A percentile compares a stretch with the other conserved stretches of the same genome.
Conservation (phyloP, 2,329 filamentous ascomycete species). For the Capronia americana region DNA sequence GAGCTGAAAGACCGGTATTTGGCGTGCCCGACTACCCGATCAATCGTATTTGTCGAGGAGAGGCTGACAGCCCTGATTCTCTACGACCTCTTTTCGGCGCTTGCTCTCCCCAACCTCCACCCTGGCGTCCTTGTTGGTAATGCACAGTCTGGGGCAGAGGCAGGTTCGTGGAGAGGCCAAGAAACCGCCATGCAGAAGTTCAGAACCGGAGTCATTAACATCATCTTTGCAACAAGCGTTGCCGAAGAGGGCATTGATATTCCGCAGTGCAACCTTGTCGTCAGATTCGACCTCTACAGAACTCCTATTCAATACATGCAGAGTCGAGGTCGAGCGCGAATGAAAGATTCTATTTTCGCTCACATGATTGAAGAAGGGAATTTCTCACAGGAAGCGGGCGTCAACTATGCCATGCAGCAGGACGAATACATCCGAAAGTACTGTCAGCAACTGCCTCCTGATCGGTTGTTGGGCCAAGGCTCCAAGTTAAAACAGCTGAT, state of each 20-base stretch:
- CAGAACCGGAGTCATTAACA: slow-evolving; percentile 64
- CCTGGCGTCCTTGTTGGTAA: slow-evolving; percentile 70
- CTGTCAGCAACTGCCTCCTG: slow-evolving; percentile 74
- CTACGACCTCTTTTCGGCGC: slow-evolving; percentile 67
- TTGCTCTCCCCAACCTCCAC: slow-evolving; percentile 65
- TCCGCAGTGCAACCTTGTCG: slow-evolving; percentile 69
- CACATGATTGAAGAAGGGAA: slow-evolving; percentile 83
- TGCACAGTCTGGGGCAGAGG: slow-evolving; percentile 61
- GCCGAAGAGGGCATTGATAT: slow-evolving; percentile 72
- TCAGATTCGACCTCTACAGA: slow-evolving; percentile 80
- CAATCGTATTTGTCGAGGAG: slow-evolving; percentile 86
- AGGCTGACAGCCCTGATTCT: slow-evolving; percentile 79
- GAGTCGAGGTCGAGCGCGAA: slow-evolving; percentile 84
- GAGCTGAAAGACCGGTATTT: slow-evolving; percentile 70
- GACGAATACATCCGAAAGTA: slow-evolving; percentile 70
- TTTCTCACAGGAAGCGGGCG: slow-evolving; percentile 61
- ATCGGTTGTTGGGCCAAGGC: slow-evolving; percentile 72
- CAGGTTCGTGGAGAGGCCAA: slow-evolving; percentile 75
- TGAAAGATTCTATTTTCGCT: slow-evolving; percentile 77
- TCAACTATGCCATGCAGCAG: slow-evolving; percentile 64
- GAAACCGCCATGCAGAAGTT: slow-evolving; percentile 73
- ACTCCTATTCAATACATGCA: slow-evolving; percentile 97
- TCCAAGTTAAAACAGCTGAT: slow-evolving; percentile 64
- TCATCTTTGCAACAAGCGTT: slow-evolving; percentile 68
- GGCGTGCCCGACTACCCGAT: slow-evolving; percentile 64